Percentiles rank a stretch among this genome's conserved stretches.
These are phyloP conservation scores for Camellia oleifera DNA, from an alignment of 179 eudicot species.

Conservation along the genomic window DNA sequence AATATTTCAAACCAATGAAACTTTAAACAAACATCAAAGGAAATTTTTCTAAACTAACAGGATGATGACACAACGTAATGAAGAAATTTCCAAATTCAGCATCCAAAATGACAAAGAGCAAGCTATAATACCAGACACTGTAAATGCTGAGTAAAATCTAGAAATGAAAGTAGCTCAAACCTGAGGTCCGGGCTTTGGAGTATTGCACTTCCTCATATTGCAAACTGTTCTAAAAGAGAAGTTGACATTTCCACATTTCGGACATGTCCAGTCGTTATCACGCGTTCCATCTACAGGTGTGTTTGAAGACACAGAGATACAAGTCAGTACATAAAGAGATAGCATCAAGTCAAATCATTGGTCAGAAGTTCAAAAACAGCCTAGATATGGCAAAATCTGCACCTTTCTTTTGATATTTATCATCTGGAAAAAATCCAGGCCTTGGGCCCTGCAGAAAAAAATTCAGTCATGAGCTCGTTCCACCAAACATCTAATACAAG, in stretches of 20 bases:
- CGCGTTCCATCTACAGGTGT: conserved; percentile 57
- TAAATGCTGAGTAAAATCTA: not conserved
- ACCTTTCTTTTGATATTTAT: conserved; percentile 63
- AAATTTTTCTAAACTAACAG: not conserved
- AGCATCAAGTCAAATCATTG: not conserved
- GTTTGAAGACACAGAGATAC: not conserved
- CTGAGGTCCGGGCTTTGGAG: conserved; percentile 97
- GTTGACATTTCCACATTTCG: conserved; percentile 95
- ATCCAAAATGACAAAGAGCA: not conserved
- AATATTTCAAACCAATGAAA: not conserved
- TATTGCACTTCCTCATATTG: conserved; percentile 97
- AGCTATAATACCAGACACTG: not conserved
- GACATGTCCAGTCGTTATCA: conserved; percentile 94
- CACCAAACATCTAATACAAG: not conserved
- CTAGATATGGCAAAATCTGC: conserved; percentile 6
- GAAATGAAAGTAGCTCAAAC: conserved; percentile 28
- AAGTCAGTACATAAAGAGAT: conserved; percentile 1
- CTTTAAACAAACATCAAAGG: not conserved
- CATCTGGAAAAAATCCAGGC: conserved; percentile 77
- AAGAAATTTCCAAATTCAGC: not conserved
- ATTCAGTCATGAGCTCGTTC: conserved; percentile 6
- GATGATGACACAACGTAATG: not conserved
- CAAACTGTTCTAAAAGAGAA: conserved; percentile 92
- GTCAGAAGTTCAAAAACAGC: not conserved
- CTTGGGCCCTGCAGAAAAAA: conserved; percentile 61